Percentiles rank a stretch among this genome's conserved stretches.
These are phyloP conservation scores for Croton setiger DNA, from an alignment of 441 rosid genomes.

Conservation along the genomic window DNA sequence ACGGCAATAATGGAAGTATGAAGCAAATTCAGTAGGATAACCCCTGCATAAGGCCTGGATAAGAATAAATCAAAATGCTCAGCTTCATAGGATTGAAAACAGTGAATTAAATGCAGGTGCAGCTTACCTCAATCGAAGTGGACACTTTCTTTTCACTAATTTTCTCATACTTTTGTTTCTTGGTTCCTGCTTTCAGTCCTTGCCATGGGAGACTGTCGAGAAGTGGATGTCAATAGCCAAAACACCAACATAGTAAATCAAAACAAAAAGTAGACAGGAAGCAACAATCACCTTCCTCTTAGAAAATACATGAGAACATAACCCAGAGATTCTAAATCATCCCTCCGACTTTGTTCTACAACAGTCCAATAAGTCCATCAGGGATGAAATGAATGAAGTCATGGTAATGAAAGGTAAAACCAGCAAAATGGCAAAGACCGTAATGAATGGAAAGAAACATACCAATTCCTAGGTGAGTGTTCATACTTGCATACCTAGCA, in stretches of 20 bases:
- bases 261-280: constrained; percentile 1
- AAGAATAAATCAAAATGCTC: not conserved
- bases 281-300: constrained; percentile 73
- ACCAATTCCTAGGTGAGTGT: constrained; percentile 97
- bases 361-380: not conserved
- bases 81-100: not conserved
- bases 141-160: constrained; percentile 88
- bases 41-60: constrained; percentile 82
- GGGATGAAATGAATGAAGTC: not conserved
- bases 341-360: constrained; percentile 88
- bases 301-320: constrained; percentile 83
- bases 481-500: constrained; percentile 98
- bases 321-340: constrained; percentile 90
- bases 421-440: constrained; percentile 1
- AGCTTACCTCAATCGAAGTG: constrained; percentile 74
- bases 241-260: constrained; percentile 9
- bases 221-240: constrained; percentile 16
- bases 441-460: constrained; percentile 24
- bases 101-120: not conserved
- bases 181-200: constrained; percentile 81
- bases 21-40: constrained; percentile 92
- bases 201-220: constrained; percentile 85
- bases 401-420: constrained; percentile 4
- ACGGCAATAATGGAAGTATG: constrained; percentile 94
- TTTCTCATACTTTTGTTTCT: constrained; percentile 82